Evolutionary conservation across 2,329 filamentous ascomycete genomes (phyloP), one percentile per base, ranked within the genome.

Genomic region (Paraphaeosphaeria minitans): DNA sequence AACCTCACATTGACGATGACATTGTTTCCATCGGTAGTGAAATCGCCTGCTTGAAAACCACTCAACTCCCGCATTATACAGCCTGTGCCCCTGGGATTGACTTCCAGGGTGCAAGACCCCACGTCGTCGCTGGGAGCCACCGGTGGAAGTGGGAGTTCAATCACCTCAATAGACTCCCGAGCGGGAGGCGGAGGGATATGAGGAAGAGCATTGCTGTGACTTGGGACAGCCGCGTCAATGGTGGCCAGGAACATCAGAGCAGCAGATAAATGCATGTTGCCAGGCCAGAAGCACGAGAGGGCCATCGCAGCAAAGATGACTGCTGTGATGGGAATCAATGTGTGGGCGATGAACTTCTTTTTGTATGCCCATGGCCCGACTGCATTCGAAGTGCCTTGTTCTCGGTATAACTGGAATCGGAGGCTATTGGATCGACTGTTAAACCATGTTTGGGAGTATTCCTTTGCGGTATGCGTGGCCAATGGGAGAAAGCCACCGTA

Each of bases 11-110:
- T 73, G 22, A 72, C 76, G 10, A 79, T 59, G 9, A 83, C 72
- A 59, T 83, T 79, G 0, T 77, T 74, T n/a, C 75, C 75, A 52
- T 83, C 78, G 0, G 80, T 77, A 0, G 76, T 64, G 45, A 83
- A 83, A 62, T 57, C 68, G 51, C 61, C 72, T 6, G 63, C 63
- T 54, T 78, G 74, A n/a, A 51, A 37, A 7, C 7, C 71, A 14
- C 21, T 51, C 42, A 51, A 21, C 10, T 53, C 57, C 1, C 58
- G 67, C 24, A 77, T 22, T 12, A 64, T 78, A 56, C 79, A 81
- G 1, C 79, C 79, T 1, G 77, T 80, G 0, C 69, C 43, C 7
- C 59, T 60, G 7, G 75, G 72, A 60, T 78, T 79, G 42, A 77
- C 57, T 0, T 62, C 59, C 0, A 35, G 7, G 0, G 72, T 72